These are phyloP conservation scores for Gossypium lobatum DNA, from an alignment of 441 rosid species.

Conservation along the genomic window DNA sequence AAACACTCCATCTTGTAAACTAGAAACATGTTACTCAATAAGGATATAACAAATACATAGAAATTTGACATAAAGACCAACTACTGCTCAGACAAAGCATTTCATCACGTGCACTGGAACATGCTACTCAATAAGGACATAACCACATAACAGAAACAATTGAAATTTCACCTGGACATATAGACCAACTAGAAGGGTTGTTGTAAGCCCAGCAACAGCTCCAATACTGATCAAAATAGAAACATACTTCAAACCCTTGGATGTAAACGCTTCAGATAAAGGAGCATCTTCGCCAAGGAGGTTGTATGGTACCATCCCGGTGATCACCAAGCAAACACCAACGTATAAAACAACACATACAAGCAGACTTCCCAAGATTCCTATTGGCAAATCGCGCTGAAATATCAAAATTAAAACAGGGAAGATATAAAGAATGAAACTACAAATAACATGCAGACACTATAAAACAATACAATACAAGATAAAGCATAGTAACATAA, in stretches of 20 bases:
- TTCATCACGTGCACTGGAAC: slow-evolving; percentile 16
- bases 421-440: slow-evolving; percentile 13
- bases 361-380: slow-evolving; percentile 85
- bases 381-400: slow-evolving; percentile 88
- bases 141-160: background rate
- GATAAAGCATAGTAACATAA: background rate
- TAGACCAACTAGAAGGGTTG: slow-evolving; percentile 81
- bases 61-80: background rate
- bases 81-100: slow-evolving; percentile 45
- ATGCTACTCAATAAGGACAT: slow-evolving; percentile 5
- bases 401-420: slow-evolving; percentile 13
- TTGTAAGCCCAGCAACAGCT: slow-evolving; percentile 97
- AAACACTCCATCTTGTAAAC: slow-evolving; percentile 24
- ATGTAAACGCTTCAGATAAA: slow-evolving; percentile 70
- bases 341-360: slow-evolving; percentile 66
- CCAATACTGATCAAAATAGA: slow-evolving; percentile 79
- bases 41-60: slow-evolving; percentile 7
- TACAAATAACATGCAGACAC: background rate
- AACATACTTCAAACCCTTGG: slow-evolving; percentile 81
- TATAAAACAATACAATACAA: background rate
- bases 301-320: slow-evolving; percentile 86
- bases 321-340: slow-evolving; percentile 83
- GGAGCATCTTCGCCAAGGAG: slow-evolving; percentile 90
- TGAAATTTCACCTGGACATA: slow-evolving; percentile 64
- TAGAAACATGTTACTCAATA: slow-evolving; percentile 8